These are phyloP conservation scores for Poa annua DNA, from an alignment of 176 grass and related monocot genomes.

Conservation along the genomic window DNA sequence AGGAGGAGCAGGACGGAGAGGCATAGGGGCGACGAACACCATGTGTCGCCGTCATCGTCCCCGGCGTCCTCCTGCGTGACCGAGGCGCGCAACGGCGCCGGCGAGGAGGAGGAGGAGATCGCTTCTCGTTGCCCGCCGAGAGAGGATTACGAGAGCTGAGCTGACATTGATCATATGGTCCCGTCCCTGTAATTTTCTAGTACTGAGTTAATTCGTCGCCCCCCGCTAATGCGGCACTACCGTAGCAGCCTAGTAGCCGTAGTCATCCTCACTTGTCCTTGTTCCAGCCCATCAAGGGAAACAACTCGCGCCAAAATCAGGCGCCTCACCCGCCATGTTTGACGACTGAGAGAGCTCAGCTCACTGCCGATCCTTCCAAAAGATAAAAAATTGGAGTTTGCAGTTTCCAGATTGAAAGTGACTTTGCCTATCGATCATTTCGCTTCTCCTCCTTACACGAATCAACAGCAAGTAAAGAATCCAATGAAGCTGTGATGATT, in stretches of 20 bases:
- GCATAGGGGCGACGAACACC: background rate
- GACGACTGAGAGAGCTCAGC: slow-evolving; percentile 24
- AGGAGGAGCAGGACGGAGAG: no score
- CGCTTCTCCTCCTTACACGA: background rate
- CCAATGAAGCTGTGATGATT: no score
- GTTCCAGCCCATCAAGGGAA: slow-evolving; percentile 10
- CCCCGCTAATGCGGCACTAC: slow-evolving; percentile 23
- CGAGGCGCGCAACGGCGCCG: slow-evolving; percentile 18
- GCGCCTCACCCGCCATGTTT: background rate
- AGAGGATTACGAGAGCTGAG: slow-evolving; percentile 8
- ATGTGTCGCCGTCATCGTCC: slow-evolving; percentile 27
- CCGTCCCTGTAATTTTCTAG: slow-evolving; percentile 41
- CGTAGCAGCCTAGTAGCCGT: background rate
- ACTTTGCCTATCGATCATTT: background rate
- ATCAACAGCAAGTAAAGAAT: background rate
- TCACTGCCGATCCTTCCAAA: no score
- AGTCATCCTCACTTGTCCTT: slow-evolving; percentile 8
- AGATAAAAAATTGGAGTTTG: no score
- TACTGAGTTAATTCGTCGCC: background rate
- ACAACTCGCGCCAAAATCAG: background rate
- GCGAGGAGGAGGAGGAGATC: background rate
- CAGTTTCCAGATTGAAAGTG: background rate
- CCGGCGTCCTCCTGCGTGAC: slow-evolving; percentile 54
- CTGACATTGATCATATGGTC: slow-evolving; percentile 30
- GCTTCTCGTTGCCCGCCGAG: slow-evolving; percentile 3